Conservation (phyloP, 1,284 basidiomycete genomes). For the Naganishia liquefaciens region DNA sequence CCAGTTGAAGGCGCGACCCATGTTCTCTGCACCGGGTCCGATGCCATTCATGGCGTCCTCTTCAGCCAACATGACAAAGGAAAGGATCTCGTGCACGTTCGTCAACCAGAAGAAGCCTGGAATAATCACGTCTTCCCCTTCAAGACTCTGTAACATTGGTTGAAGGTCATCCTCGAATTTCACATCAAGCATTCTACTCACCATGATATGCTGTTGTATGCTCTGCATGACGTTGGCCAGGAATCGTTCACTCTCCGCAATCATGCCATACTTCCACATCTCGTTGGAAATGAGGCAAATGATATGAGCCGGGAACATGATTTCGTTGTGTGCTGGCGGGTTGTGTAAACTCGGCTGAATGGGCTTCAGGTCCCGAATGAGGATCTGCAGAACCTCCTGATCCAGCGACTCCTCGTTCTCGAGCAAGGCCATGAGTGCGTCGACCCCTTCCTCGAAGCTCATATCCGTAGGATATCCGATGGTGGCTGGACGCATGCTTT, state of each 20-base stretch:
- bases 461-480: constrained; percentile 81
- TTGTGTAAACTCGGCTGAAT: constrained; percentile 87
- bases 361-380: constrained; percentile 90
- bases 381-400: constrained; percentile 88
- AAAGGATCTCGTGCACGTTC: constrained; percentile 99
- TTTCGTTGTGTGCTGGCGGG: constrained; percentile 92
- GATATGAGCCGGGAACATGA: constrained; percentile 98
- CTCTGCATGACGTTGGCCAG: constrained; percentile 99
- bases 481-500: constrained; percentile 85
- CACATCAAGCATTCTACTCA: too few relatives aligned
- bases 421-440: constrained; percentile 92
- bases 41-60: constrained; percentile 98
- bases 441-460: constrained; percentile 82
- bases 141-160: constrained; percentile 63
- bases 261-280: constrained; percentile 99
- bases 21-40: constrained; percentile 89
- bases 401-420: constrained; percentile 89
- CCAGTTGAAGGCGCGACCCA: constrained; percentile 93
- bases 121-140: constrained; percentile 89
- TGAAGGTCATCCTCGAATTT: background rate
- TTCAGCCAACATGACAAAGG: constrained; percentile 98
- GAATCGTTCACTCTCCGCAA: constrained; percentile 95
- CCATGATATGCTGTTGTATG: constrained; percentile 97
- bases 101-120: constrained; percentile 99
- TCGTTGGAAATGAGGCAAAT: constrained; percentile 97